phyloP scores from a whole-genome alignment of 768 basidiomycete species.

The Agaricus sinodeliciosus region DNA sequence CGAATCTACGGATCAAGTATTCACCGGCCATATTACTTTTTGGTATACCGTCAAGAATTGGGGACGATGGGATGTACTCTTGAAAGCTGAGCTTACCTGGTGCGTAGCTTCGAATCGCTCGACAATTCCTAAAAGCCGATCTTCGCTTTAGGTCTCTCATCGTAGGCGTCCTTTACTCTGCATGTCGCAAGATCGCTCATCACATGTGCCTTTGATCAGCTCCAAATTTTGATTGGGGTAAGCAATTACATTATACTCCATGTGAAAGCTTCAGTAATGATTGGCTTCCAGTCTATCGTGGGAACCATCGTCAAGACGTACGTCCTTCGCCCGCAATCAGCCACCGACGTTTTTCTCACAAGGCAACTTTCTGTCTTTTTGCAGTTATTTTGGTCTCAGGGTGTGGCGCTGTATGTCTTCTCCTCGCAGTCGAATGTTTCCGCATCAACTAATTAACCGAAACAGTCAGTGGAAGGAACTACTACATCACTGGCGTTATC shows the following conservation, averaged over 20 bases:
- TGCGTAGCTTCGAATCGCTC: slow-evolving; percentile 18
- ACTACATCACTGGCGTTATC: slow-evolving; percentile 43
- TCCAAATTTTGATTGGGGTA: slow-evolving; percentile 41
- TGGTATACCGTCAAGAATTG: slow-evolving; percentile 46
- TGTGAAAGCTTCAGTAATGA: not conserved
- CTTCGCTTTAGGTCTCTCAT: slow-evolving; percentile 37
- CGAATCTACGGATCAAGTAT: slow-evolving; percentile 45
- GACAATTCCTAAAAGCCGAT: slow-evolving; percentile 2
- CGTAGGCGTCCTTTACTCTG: slow-evolving; percentile 26
- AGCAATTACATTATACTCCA: slow-evolving; percentile 13
- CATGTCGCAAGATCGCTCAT: not conserved
- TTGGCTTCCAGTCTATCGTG: slow-evolving; percentile 37
- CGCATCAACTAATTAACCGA: not conserved
- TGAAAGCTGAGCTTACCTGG: slow-evolving; percentile 37
- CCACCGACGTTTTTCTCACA: not conserved
- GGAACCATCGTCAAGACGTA: slow-evolving; percentile 51
- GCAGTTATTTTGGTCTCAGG: slow-evolving; percentile 49
- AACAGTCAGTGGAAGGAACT: slow-evolving; percentile 53
- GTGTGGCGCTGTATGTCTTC: slow-evolving; percentile 57
- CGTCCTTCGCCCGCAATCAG: slow-evolving; percentile 9
- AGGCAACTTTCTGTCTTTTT: not conserved
- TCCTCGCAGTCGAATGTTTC: not conserved
- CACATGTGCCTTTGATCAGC: slow-evolving; percentile 20
- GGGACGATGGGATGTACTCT: slow-evolving; percentile 27
- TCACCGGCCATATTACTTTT: slow-evolving; percentile 53